A percentile compares a stretch with the other conserved stretches of the same genome.
Evolutionary conservation across 495 filamentous ascomycete genomes (phyloP).

Genomic region (Penicillium samsonianum): DNA sequence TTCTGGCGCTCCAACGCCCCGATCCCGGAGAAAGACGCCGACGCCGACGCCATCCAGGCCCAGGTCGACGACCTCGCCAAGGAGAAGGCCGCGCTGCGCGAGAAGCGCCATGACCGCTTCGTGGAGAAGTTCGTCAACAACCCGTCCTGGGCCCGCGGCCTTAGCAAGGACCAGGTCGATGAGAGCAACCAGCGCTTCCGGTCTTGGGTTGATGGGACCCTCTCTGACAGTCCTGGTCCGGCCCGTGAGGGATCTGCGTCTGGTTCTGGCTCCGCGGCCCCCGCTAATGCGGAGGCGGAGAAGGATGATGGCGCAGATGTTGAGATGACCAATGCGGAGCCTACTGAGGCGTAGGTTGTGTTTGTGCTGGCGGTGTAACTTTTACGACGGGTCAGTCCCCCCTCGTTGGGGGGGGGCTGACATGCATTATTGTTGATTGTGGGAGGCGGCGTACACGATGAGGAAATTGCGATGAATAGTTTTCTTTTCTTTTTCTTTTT

Average conservation of each 20-base stretch:
- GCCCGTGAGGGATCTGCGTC: conserved; percentile 16
- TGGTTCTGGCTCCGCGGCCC: conserved; percentile 12
- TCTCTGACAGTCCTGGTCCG: conserved; percentile 23
- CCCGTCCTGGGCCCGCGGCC: conserved; percentile 71
- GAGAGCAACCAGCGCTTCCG: conserved; percentile 64
- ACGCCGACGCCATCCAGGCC: conserved; percentile 24
- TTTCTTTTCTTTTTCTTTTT: conserved; percentile 7
- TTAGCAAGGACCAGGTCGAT: conserved; percentile 71
- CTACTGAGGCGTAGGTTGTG: conserved; percentile 14
- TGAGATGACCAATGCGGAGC: conserved; percentile 42
- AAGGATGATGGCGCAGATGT: conserved; percentile 29
- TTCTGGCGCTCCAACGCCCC: conserved; percentile 48
- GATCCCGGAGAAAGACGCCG: conserved; percentile 21
- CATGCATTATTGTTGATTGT: conserved; percentile 22
- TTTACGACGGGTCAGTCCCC: conserved; percentile 1
- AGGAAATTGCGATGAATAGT: conserved; percentile 30
- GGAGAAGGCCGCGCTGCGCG: conserved; percentile 49
- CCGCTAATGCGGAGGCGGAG: conserved; percentile 4
- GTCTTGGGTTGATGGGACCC: conserved; percentile 42
- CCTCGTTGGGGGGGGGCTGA: neutral
- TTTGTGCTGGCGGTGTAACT: conserved; percentile 1
- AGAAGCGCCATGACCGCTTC: conserved; percentile 62
- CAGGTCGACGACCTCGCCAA: conserved; percentile 47
- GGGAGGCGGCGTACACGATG: conserved; percentile 22
- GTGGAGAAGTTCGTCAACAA: conserved; percentile 74